Evolutionary conservation across 345 rosid genomes (phyloP).

Genomic region (Durio zibethinus): DNA sequence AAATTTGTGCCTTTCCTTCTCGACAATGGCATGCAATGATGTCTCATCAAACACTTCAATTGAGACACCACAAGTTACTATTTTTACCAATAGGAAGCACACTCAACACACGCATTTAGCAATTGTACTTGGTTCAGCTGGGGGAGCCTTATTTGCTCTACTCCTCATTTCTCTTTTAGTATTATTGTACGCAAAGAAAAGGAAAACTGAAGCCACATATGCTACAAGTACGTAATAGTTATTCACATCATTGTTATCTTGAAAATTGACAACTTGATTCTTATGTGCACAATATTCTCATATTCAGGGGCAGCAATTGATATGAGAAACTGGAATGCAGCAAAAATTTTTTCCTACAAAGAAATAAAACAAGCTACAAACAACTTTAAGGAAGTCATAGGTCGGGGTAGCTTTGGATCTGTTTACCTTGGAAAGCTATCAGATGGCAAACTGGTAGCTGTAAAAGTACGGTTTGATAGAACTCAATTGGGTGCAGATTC

Average conservation of each 20-base stretch:
- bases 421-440: constrained; percentile 82
- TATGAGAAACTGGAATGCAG: constrained; percentile 80
- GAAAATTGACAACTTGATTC: constrained; percentile 8
- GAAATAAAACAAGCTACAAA: constrained; percentile 80
- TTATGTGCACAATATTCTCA: constrained; percentile 10
- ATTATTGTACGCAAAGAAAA: constrained; percentile 41
- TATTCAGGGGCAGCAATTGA: constrained; percentile 45
- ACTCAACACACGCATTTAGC: constrained; percentile 33
- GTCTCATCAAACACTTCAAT: constrained; percentile 59
- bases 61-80: constrained; percentile 76
- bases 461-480: constrained; percentile 80
- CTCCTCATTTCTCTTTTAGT: constrained; percentile 35
- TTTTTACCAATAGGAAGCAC: constrained; percentile 46
- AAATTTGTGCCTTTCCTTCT: constrained; percentile 74
- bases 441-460: constrained; percentile 76
- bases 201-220: constrained; percentile 35
- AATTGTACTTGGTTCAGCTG: constrained; percentile 53
- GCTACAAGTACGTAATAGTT: constrained; percentile 43
- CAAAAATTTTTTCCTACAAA: constrained; percentile 69
- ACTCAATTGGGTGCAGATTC: constrained; percentile 94
- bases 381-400: constrained; percentile 77
- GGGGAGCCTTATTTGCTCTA: constrained; percentile 53
- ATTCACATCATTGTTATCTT: neutral
- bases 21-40: constrained; percentile 54
- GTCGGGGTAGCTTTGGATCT: constrained; percentile 87